Evolutionary conservation across 768 basidiomycete genomes (phyloP).

Genomic region (Lyophyllum decastes): DNA sequence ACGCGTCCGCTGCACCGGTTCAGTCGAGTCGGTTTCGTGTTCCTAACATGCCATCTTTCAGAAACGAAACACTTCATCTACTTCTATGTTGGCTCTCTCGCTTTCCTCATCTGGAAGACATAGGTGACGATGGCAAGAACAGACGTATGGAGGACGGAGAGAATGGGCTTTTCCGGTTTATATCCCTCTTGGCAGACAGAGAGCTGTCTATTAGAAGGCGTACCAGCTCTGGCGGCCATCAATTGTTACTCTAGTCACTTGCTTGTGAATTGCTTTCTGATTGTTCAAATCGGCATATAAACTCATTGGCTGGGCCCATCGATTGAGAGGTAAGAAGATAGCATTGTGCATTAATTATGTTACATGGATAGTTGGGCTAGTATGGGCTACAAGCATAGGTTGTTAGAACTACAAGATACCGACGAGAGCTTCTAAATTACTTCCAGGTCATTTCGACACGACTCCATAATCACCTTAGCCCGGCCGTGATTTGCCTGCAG

Average conservation of each 20-base stretch:
- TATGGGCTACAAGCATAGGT: constrained; percentile 11
- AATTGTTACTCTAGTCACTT: constrained; percentile 15
- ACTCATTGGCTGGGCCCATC: neutral
- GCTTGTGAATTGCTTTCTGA: constrained; percentile 16
- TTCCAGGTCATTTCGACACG: constrained; percentile 14
- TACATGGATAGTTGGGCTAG: constrained; percentile 14
- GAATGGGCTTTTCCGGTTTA: constrained; percentile 5
- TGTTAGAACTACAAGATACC: constrained; percentile 5
- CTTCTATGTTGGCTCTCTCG: constrained; percentile 92
- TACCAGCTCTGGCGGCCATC: constrained; percentile 7
- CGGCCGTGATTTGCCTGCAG: constrained; percentile 17
- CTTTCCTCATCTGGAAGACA: constrained; percentile 95
- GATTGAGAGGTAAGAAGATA: constrained; percentile 7
- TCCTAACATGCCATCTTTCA: constrained; percentile 31
- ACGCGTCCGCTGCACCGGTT: constrained; percentile 22
- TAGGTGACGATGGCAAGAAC: constrained; percentile 32
- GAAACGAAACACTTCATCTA: constrained; percentile 99
- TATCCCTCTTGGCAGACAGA: constrained; percentile 2
- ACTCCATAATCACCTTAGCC: constrained; percentile 54
- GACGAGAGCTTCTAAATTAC: neutral
- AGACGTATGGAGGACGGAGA: neutral
- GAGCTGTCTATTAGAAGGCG: constrained; percentile 11
- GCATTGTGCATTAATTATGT: constrained; percentile 13
- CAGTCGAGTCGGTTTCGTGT: constrained; percentile 5
- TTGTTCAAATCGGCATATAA: constrained; percentile 7